These are phyloP conservation scores for Ramichloridium luteum DNA, from an alignment of 2,329 filamentous ascomycete genomes.

Conservation along the genomic window DNA sequence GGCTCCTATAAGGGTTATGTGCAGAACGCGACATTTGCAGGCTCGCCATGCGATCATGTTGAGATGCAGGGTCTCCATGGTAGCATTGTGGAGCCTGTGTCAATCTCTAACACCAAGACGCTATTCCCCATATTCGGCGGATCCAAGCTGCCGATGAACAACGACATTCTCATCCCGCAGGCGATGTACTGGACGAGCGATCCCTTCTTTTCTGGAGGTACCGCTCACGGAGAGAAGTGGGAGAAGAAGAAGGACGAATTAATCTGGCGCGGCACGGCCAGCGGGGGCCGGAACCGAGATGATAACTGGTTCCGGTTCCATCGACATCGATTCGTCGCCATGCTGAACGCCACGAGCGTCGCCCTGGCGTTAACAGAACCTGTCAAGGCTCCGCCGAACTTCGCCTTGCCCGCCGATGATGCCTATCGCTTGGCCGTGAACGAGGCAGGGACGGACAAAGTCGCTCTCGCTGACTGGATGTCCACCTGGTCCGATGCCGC, in stretches of 20 bases:
- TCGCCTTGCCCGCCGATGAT: conserved; percentile 27
- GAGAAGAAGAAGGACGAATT: conserved; percentile 25
- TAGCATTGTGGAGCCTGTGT: conserved; percentile 31
- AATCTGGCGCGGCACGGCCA: conserved; percentile 34
- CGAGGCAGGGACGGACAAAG: conserved; percentile 3
- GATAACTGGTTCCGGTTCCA: conserved; percentile 58
- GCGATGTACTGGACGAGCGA: conserved; percentile 36
- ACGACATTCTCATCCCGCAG: conserved; percentile 36
- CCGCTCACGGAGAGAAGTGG: conserved; percentile 31
- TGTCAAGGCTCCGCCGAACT: conserved; percentile 25
- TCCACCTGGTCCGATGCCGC: neutral
- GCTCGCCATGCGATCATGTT: conserved; percentile 1
- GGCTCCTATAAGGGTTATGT: conserved; percentile 1
- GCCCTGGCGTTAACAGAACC: neutral
- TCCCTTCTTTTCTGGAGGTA: conserved; percentile 31
- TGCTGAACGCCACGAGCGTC: conserved; percentile 50
- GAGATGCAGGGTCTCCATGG: conserved; percentile 31
- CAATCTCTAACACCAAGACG: conserved; percentile 26
- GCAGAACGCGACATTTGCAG: conserved; percentile 2
- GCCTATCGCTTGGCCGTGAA: conserved; percentile 28
- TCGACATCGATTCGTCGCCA: conserved; percentile 58
- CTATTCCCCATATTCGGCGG: conserved; percentile 36
- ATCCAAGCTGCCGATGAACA: conserved; percentile 34
- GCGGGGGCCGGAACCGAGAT: conserved; percentile 30
- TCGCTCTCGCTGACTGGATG: conserved; percentile 1